Conservation (phyloP, 2,329 filamentous ascomycete genomes). For the Blastomyces gilchristii region DNA sequence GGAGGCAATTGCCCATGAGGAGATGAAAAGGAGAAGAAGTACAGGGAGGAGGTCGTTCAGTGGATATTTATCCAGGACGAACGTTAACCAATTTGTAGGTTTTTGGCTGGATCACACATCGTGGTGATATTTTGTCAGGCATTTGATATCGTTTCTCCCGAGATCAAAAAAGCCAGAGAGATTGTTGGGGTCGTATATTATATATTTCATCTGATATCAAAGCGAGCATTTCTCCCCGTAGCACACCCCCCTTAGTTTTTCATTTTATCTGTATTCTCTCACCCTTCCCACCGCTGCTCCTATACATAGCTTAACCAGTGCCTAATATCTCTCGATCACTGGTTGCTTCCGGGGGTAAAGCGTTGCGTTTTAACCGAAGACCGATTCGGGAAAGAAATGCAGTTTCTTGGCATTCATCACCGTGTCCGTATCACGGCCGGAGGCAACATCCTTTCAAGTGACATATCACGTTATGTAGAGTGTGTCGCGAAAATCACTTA, state of each 20-base stretch:
- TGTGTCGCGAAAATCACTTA: not conserved
- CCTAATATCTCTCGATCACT: not conserved
- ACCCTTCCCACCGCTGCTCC: not conserved
- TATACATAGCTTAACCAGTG: not conserved
- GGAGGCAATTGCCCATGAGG: not conserved
- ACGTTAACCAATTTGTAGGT: not conserved
- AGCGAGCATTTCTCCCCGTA: not conserved
- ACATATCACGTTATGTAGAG: not conserved
- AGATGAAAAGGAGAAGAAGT: not conserved
- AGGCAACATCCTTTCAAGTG: not conserved
- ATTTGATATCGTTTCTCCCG: not conserved
- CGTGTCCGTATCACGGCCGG: not conserved
- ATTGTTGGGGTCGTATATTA: not conserved
- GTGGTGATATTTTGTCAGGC: not conserved
- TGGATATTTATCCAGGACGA: not conserved
- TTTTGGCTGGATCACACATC: not conserved
- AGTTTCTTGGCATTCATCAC: not conserved
- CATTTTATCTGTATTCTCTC: not conserved
- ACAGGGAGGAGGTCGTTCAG: not conserved
- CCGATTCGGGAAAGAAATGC: conserved; percentile 13
- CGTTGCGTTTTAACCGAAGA: conserved; percentile 9
- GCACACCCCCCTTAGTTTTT: too few relatives aligned
- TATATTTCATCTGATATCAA: not conserved
- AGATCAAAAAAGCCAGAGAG: not conserved
- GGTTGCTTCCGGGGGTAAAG: conserved; percentile 22